phyloP scores from a whole-genome alignment of 495 filamentous ascomycete genomes.

The Xylaria sp. region DNA sequence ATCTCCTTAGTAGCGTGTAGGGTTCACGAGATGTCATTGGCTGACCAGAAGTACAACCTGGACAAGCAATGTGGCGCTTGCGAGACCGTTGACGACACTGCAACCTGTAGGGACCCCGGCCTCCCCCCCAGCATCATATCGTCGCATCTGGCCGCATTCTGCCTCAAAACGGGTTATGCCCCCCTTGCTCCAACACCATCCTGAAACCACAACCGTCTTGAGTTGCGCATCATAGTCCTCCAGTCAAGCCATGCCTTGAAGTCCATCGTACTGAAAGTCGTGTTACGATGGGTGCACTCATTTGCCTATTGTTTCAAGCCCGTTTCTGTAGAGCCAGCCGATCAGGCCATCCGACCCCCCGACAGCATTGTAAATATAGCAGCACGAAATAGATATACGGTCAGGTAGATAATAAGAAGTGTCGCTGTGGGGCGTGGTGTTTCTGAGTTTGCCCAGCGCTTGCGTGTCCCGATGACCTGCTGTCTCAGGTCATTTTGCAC shows the following conservation, averaged over 20 bases:
- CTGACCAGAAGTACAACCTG: background rate
- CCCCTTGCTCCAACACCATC: conserved; percentile 12
- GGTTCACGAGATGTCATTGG: conserved; percentile 4
- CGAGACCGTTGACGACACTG: background rate
- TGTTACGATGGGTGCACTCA: background rate
- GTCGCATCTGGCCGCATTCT: conserved; percentile 21
- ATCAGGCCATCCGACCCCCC: conserved; percentile 7
- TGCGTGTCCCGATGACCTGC: conserved; percentile 33
- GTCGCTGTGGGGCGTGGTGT: conserved; percentile 29
- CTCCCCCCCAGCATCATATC: conserved; percentile 22
- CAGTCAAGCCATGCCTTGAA: conserved; percentile 12
- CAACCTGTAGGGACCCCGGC: conserved; percentile 5
- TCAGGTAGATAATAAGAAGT: conserved; percentile 10
- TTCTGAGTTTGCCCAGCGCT: conserved; percentile 14
- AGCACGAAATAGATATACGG: conserved; percentile 5
- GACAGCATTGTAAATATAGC: conserved; percentile 15
- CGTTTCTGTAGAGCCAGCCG: background rate
- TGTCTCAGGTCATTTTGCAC: conserved; percentile 49
- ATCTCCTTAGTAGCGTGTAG: background rate
- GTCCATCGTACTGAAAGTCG: background rate
- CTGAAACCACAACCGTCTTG: conserved; percentile 28
- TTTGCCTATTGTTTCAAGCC: conserved; percentile 17
- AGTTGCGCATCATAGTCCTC: conserved; percentile 20
- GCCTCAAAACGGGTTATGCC: conserved; percentile 14
- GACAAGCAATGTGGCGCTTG: conserved; percentile 3